Conservation (phyloP, 2,329 filamentous ascomycete genomes). For the Lachnellula subtilissima region DNA sequence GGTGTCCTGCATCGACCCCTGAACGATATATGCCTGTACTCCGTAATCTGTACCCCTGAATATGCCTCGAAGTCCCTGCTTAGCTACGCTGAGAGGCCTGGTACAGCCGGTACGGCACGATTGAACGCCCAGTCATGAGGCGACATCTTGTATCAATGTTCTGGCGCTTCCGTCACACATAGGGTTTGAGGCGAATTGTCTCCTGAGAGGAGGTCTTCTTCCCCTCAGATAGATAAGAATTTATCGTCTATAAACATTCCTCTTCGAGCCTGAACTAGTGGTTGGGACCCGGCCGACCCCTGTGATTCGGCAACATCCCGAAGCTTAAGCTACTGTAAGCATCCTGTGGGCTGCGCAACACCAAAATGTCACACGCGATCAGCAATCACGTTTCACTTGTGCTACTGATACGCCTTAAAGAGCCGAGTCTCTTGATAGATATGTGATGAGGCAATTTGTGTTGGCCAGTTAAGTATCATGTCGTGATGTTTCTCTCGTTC, state of each 20-base stretch:
- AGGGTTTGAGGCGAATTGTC: no score
- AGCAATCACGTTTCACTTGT: neutral
- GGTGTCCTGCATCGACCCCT: neutral
- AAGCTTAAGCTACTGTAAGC: neutral
- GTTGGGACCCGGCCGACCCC: neutral
- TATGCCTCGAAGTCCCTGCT: no score
- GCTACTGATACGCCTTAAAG: neutral
- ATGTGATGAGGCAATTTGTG: neutral
- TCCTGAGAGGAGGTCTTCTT: no score
- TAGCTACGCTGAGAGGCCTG: no score
- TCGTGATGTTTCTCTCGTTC: no score
- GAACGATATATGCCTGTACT: neutral
- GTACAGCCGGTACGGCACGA: no score
- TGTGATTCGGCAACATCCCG: constrained; percentile 1
- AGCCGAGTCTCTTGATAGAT: no score
- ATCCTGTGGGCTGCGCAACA: neutral
- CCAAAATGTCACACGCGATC: neutral
- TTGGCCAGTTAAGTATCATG: neutral
- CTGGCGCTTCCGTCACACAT: neutral
- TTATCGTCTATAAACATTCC: neutral
- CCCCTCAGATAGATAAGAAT: no score
- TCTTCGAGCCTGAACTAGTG: neutral
- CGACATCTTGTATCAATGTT: neutral
- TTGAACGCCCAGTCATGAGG: neutral
- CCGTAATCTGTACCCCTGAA: neutral